Conservation (phyloP, 768 basidiomycete species). For the Tulasnella sp. region DNA sequence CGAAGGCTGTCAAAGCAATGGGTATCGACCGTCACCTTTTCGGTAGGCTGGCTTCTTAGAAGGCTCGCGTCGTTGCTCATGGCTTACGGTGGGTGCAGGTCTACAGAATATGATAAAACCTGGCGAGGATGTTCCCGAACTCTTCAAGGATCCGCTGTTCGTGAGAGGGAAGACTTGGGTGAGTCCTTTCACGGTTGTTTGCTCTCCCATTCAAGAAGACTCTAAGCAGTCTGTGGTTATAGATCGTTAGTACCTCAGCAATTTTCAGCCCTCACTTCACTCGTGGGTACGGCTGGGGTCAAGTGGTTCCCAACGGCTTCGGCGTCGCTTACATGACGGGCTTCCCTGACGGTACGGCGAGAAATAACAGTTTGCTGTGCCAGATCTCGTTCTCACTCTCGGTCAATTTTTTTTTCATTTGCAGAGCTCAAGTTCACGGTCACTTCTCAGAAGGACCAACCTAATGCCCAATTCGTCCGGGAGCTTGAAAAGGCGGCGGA, state of each 20-base stretch:
- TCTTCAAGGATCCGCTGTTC: slow-evolving; percentile 78
- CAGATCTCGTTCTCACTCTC: background rate
- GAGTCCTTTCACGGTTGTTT: background rate
- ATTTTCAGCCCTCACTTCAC: slow-evolving; percentile 83
- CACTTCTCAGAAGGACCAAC: slow-evolving; percentile 85
- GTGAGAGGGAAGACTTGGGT: slow-evolving; percentile 79
- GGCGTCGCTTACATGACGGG: slow-evolving; percentile 96
- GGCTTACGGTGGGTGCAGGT: slow-evolving; percentile 48
- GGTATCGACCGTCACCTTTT: slow-evolving; percentile 90
- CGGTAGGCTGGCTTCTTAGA: slow-evolving; percentile 51
- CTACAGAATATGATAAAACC: slow-evolving; percentile 67
- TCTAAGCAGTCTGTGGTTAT: background rate
- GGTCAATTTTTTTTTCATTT: background rate
- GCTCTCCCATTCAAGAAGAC: background rate
- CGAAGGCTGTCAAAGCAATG: slow-evolving; percentile 62
- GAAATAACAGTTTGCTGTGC: background rate
- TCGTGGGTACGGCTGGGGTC: slow-evolving; percentile 87
- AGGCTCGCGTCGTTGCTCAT: background rate
- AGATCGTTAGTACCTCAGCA: slow-evolving; percentile 77
- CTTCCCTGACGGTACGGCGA: slow-evolving; percentile 50
- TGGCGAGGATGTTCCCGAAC: slow-evolving; percentile 65
- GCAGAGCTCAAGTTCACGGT: slow-evolving; percentile 75
- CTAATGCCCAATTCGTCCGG: slow-evolving; percentile 68
- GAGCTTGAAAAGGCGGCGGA: slow-evolving; percentile 67
- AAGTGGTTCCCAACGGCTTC: slow-evolving; percentile 92